These are phyloP conservation scores for Phytophthora citricola DNA, from an alignment of 352 stramenopile genomes.

Conservation along the genomic window DNA sequence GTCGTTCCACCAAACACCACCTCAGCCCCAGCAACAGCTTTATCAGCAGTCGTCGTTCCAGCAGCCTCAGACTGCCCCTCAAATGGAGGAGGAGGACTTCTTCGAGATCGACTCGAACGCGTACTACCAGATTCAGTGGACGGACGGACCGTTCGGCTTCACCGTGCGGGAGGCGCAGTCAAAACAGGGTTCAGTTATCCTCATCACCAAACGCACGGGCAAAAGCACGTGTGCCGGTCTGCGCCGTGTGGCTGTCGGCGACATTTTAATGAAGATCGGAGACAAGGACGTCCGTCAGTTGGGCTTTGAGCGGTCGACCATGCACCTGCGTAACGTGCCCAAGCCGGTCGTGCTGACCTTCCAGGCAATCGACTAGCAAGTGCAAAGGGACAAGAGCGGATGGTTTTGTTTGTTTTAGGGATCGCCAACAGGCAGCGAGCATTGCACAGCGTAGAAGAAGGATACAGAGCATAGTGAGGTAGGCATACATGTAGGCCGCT, in stretches of 20 bases:
- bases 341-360: constrained; percentile 84
- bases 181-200: constrained; percentile 66
- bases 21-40: constrained; percentile 22
- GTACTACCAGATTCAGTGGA: constrained; percentile 86
- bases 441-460: constrained; percentile 8
- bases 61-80: constrained; percentile 17
- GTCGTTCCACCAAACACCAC: constrained; percentile 15
- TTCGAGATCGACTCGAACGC: constrained; percentile 71
- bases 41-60: constrained; percentile 26
- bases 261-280: constrained; percentile 81
- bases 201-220: constrained; percentile 84
- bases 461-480: constrained; percentile 13
- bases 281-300: constrained; percentile 72
- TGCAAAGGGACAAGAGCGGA: constrained; percentile 15
- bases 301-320: constrained; percentile 78
- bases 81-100: constrained; percentile 53
- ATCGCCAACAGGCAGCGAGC: constrained; percentile 7
- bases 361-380: constrained; percentile 71
- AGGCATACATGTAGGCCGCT: not conserved
- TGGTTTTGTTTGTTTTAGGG: constrained; percentile 36
- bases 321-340: constrained; percentile 72
- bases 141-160: constrained; percentile 79
- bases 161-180: constrained; percentile 82
- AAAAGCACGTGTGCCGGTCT: constrained; percentile 80
- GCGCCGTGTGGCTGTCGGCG: constrained; percentile 73